Evolutionary conservation across 192 early-diverging fungal genomes (phyloP).

Genomic region (Backusella liffmaniae): DNA sequence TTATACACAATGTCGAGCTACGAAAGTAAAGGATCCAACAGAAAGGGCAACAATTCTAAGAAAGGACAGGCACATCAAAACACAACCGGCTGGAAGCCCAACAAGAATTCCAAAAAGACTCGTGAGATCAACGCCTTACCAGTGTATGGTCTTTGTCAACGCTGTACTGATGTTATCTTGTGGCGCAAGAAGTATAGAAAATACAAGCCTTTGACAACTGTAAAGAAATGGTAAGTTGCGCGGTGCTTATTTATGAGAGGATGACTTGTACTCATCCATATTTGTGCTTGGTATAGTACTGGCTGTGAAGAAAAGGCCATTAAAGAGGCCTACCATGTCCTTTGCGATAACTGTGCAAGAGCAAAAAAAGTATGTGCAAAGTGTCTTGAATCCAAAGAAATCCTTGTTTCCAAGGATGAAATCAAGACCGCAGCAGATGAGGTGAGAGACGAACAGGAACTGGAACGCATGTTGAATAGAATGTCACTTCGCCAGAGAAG

Average conservation of each 20-base stretch:
- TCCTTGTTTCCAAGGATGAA: slow-evolving; percentile 49
- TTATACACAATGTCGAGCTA: slow-evolving; percentile 37
- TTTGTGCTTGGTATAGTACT: slow-evolving; percentile 17
- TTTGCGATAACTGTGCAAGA: slow-evolving; percentile 84
- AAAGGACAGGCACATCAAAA: slow-evolving; percentile 88
- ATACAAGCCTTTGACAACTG: slow-evolving; percentile 93
- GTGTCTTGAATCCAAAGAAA: slow-evolving; percentile 72
- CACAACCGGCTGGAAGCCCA: slow-evolving; percentile 78
- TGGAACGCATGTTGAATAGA: slow-evolving; percentile 61
- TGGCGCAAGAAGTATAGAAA: slow-evolving; percentile 94
- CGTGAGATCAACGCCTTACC: slow-evolving; percentile 75
- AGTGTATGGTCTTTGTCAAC: slow-evolving; percentile 75
- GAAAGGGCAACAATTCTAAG: slow-evolving; percentile 70
- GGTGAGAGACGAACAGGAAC: slow-evolving; percentile 69
- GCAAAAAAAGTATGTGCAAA: slow-evolving; percentile 89
- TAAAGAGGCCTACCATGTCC: slow-evolving; percentile 92
- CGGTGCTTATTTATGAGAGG: slow-evolving; percentile 13
- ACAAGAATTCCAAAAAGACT: slow-evolving; percentile 82
- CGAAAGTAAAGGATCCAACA: slow-evolving; percentile 42
- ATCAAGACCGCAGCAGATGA: slow-evolving; percentile 65
- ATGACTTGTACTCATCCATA: background rate
- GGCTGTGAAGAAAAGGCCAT: slow-evolving; percentile 80
- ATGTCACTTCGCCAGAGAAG: slow-evolving; percentile 86
- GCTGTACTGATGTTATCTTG: slow-evolving; percentile 72
- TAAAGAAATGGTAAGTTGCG: slow-evolving; percentile 78